Evolutionary conservation across 129 eudicot genomes (phyloP).

Genomic region (Flaveria robusta): DNA sequence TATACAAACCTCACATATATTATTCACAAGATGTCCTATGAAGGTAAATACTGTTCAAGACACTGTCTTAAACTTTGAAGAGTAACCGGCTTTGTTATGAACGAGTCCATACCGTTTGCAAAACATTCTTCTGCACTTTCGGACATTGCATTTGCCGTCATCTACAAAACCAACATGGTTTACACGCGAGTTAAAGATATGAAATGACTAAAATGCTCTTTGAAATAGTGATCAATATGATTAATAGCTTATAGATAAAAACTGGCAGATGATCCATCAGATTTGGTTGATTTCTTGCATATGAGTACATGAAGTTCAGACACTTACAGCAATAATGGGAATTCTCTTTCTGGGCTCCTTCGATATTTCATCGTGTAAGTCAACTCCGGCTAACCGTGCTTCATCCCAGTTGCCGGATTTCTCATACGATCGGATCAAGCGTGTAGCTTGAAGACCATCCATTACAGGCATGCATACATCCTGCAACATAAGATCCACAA

Average conservation of each 20-base stretch:
- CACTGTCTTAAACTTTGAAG: constrained; percentile 74
- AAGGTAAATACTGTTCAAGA: constrained; percentile 61
- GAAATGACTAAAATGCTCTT: constrained; percentile 1
- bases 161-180: constrained; percentile 50
- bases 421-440: constrained; percentile 82
- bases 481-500: constrained; percentile 39
- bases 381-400: constrained; percentile 74
- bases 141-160: constrained; percentile 91
- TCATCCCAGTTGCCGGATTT: constrained; percentile 87
- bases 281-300: too few species aligned
- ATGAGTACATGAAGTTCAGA: background rate
- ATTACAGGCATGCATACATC: constrained; percentile 98
- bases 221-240: background rate
- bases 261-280: background rate
- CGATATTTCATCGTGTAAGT: constrained; percentile 30
- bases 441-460: constrained; percentile 96
- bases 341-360: constrained; percentile 37
- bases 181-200: constrained; percentile 17
- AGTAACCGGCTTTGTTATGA: constrained; percentile 87
- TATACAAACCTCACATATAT: constrained; percentile 60
- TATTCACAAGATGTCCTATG: constrained; percentile 37
- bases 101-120: constrained; percentile 93
- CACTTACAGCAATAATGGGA: constrained; percentile 71
- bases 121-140: constrained; percentile 93
- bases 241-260: background rate